Percentiles rank a stretch among this genome's conserved stretches.
These are phyloP conservation scores for Claviceps quebecensis DNA, from an alignment of 2,329 filamentous ascomycete species.

Conservation along the genomic window DNA sequence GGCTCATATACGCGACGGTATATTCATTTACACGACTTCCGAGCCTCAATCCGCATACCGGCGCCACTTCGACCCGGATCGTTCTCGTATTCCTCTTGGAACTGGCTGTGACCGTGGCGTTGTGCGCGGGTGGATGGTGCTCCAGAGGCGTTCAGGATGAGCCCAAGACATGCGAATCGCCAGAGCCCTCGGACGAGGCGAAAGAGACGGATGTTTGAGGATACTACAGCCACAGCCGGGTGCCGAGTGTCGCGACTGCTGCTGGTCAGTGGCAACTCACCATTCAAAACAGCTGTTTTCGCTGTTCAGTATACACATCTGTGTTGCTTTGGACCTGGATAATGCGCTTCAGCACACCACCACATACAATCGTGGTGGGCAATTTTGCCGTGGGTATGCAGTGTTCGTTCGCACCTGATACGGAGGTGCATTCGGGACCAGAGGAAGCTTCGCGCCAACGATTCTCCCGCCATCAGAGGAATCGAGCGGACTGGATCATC, in stretches of 20 bases:
- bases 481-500: too few species aligned
- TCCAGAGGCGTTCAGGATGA: not conserved
- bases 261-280: too few species aligned
- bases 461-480: too few species aligned
- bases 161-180: not conserved
- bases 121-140: not conserved
- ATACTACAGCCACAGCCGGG: not conserved
- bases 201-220: not conserved
- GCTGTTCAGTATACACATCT: too few species aligned
- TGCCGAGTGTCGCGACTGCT: not conserved
- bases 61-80: not conserved
- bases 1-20: not conserved
- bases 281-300: too few species aligned
- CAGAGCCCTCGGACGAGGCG: not conserved
- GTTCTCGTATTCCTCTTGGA: not conserved
- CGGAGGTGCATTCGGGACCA: too few species aligned
- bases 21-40: not conserved
- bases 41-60: not conserved
- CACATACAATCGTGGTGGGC: too few species aligned
- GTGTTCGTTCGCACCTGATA: too few species aligned
- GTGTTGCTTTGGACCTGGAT: too few species aligned
- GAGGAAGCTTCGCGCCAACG: too few species aligned
- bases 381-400: too few species aligned
- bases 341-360: too few species aligned
- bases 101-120: not conserved